Conservation (phyloP, 495 filamentous ascomycete species). For the Tuber magnatum region DNA sequence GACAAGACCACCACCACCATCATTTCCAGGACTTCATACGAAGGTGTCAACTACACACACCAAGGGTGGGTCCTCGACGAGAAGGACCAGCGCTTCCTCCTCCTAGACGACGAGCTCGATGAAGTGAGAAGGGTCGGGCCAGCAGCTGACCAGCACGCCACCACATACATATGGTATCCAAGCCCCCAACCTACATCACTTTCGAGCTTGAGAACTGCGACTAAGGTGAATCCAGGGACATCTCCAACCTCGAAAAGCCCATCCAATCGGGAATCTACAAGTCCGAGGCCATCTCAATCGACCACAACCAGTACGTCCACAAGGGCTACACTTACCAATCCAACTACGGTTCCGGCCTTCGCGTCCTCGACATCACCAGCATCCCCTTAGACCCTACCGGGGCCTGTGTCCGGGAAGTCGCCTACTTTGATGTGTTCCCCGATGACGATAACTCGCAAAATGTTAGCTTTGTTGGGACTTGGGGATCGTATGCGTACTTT, state of each 20-base stretch:
- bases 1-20: constrained; percentile 47
- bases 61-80: constrained; percentile 55
- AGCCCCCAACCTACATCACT: constrained; percentile 23
- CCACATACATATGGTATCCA: constrained; percentile 32
- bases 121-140: constrained; percentile 46
- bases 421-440: constrained; percentile 51
- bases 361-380: constrained; percentile 51
- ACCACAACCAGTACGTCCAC: constrained; percentile 58
- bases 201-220: too few species aligned
- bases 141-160: constrained; percentile 43
- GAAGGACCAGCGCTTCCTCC: constrained; percentile 49
- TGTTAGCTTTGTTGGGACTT: constrained; percentile 45
- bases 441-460: constrained; percentile 42
- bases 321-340: constrained; percentile 52
- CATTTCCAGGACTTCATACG: constrained; percentile 52
- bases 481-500: constrained; percentile 43
- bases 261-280: constrained; percentile 53
- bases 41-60: constrained; percentile 53
- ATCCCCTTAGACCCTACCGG: constrained; percentile 53
- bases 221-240: constrained; percentile 50
- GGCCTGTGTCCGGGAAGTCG: constrained; percentile 48
- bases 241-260: constrained; percentile 48
- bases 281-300: constrained; percentile 48
- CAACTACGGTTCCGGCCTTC: constrained; percentile 55
- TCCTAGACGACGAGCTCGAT: constrained; percentile 58